Evolutionary conservation across 2,329 filamentous ascomycete genomes (phyloP).

Genomic region (Hypoxylon rubiginosum): DNA sequence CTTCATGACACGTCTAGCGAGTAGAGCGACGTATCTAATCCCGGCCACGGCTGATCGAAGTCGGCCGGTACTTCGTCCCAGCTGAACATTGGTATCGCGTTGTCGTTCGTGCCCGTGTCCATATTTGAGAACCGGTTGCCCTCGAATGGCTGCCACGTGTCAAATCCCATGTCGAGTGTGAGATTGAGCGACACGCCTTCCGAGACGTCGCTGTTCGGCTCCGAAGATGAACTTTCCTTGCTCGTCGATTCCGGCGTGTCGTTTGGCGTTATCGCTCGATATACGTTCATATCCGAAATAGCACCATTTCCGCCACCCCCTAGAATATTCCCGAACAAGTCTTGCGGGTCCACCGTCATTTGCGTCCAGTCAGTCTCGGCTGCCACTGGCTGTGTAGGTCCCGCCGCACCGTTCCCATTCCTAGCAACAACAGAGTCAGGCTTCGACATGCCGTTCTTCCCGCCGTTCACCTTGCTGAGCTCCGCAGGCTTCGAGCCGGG

Average conservation of each 20-base stretch:
- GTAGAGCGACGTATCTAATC: conserved; percentile 62
- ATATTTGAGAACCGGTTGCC: conserved; percentile 56
- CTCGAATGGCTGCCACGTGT: conserved; percentile 66
- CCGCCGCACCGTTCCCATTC: conserved; percentile 40
- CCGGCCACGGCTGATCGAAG: conserved; percentile 65
- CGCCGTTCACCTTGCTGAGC: conserved; percentile 38
- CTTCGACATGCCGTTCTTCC: conserved; percentile 46
- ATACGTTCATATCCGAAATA: conserved; percentile 66
- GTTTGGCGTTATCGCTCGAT: conserved; percentile 69
- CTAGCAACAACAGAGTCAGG: conserved; percentile 42
- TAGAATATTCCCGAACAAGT: conserved; percentile 60
- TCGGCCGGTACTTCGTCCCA: conserved; percentile 67
- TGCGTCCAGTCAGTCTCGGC: conserved; percentile 53
- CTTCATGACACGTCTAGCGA: conserved; percentile 55
- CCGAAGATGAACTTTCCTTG: conserved; percentile 70
- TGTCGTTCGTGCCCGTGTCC: conserved; percentile 41
- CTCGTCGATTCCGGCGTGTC: conserved; percentile 73
- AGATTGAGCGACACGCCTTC: conserved; percentile 68
- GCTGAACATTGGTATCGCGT: conserved; percentile 44
- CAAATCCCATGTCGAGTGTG: conserved; percentile 53
- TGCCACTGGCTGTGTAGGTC: conserved; percentile 13
- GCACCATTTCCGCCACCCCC: conserved; percentile 61
- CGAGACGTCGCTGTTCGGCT: conserved; percentile 73
- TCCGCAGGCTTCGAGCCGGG: conserved; percentile 58
- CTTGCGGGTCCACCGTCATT: conserved; percentile 66